A percentile compares a stretch with the other conserved stretches of the same genome.
phyloP scores from a whole-genome alignment of 169 alveolate species.

The Plasmodium relictum region DNA sequence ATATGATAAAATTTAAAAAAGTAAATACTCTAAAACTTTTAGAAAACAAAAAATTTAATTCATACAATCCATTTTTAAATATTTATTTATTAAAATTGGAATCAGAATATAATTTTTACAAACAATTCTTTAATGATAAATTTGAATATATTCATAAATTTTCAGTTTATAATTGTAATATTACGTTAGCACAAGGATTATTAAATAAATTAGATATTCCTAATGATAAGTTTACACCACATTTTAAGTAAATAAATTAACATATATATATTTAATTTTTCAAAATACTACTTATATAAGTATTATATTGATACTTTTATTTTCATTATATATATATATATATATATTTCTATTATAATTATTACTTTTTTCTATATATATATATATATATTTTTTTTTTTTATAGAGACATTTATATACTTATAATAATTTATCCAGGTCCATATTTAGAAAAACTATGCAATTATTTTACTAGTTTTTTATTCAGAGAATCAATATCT shows the following conservation, averaged over 20 bases:
- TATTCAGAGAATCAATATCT: constrained; percentile 37
- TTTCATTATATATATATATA: background rate
- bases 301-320: background rate
- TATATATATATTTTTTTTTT: background rate
- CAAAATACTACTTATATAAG: too few species aligned
- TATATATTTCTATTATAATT: background rate
- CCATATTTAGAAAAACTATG: constrained; percentile 12
- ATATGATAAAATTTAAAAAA: constrained; percentile 58
- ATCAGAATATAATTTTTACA: constrained; percentile 56
- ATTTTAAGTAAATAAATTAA: constrained; percentile 26
- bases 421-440: constrained; percentile 57
- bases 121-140: constrained; percentile 9
- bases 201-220: constrained; percentile 40
- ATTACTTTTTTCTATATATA: background rate
- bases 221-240: constrained; percentile 63
- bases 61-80: constrained; percentile 27
- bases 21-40: constrained; percentile 32
- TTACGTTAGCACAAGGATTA: constrained; percentile 37
- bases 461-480: constrained; percentile 18
- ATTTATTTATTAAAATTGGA: constrained; percentile 29
- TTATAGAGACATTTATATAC: constrained; percentile 43
- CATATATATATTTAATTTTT: background rate
- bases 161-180: constrained; percentile 34
- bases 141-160: constrained; percentile 14
- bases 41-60: constrained; percentile 17